phyloP scores from a whole-genome alignment of 768 basidiomycete genomes.

The Harrya chromipes region DNA sequence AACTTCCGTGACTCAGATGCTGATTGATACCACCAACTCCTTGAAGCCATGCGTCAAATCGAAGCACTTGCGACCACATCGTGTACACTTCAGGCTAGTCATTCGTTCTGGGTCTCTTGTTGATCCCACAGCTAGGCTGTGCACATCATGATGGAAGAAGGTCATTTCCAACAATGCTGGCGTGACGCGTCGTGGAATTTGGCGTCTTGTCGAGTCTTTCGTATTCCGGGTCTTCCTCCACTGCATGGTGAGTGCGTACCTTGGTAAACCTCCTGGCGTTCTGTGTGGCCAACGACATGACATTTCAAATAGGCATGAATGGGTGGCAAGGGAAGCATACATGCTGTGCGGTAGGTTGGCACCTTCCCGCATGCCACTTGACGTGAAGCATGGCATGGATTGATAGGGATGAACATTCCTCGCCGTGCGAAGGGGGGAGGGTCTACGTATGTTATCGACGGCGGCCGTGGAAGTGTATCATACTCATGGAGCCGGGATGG shows the following conservation, averaged over 20 bases:
- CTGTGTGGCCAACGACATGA: not conserved
- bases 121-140: slow-evolving; percentile 8
- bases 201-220: too few species aligned
- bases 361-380: not conserved
- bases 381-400: not conserved
- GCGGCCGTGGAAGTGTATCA: too few species aligned
- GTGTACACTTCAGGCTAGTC: too few species aligned
- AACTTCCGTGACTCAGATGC: too few species aligned
- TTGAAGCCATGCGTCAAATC: too few species aligned
- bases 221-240: not conserved
- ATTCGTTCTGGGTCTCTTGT: not conserved
- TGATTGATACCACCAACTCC: too few species aligned
- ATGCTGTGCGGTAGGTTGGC: slow-evolving; percentile 2
- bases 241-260: slow-evolving; percentile 1
- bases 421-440: too few species aligned
- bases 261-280: not conserved
- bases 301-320: slow-evolving; percentile 18
- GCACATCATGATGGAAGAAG: not conserved
- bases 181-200: too few species aligned
- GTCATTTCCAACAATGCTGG: not conserved
- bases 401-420: not conserved
- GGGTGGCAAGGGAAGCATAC: not conserved
- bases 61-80: too few species aligned
- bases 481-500: too few species aligned
- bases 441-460: too few species aligned